These are phyloP conservation scores for Urochloa ruziziensis DNA, from an alignment of 176 grass and related monocot genomes.

Conservation along the genomic window DNA sequence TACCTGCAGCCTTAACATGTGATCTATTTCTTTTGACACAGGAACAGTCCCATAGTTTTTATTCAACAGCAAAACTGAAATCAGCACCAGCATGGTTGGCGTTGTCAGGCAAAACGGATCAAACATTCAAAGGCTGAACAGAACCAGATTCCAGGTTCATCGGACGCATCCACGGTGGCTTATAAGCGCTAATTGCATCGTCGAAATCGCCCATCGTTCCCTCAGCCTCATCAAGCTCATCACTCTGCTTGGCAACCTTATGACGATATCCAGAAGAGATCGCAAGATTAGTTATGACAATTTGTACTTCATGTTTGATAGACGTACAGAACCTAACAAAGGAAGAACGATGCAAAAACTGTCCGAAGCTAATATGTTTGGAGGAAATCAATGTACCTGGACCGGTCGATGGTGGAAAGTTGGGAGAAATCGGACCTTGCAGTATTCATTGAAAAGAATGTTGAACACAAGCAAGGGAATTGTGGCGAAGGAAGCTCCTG, in stretches of 20 bases:
- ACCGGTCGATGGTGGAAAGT: conserved; percentile 54
- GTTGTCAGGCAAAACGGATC: conserved; percentile 15
- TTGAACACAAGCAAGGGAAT: conserved; percentile 59
- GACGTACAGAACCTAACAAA: not conserved
- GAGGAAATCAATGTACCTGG: conserved; percentile 42
- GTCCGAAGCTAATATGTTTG: not conserved
- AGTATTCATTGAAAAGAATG: conserved; percentile 81
- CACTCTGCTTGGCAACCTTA: conserved; percentile 56
- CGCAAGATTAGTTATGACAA: not conserved
- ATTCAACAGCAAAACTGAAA: not conserved
- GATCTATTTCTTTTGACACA: not conserved
- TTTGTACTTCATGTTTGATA: not conserved
- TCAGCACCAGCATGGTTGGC: not conserved
- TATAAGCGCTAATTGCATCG: conserved; percentile 45
- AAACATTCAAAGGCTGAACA: conserved; percentile 55
- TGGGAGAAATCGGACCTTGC: conserved; percentile 71
- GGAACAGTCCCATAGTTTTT: not conserved
- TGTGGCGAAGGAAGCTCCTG: conserved; percentile 69
- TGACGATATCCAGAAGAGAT: not conserved
- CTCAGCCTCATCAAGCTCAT: conserved; percentile 53
- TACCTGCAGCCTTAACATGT: not conserved
- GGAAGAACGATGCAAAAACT: not conserved
- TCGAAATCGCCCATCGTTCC: not conserved
- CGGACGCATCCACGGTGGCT: conserved; percentile 65
- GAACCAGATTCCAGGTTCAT: conserved; percentile 40